phyloP scores from a whole-genome alignment of 208 protist genomes.

The Wallacemonas collosoma region DNA sequence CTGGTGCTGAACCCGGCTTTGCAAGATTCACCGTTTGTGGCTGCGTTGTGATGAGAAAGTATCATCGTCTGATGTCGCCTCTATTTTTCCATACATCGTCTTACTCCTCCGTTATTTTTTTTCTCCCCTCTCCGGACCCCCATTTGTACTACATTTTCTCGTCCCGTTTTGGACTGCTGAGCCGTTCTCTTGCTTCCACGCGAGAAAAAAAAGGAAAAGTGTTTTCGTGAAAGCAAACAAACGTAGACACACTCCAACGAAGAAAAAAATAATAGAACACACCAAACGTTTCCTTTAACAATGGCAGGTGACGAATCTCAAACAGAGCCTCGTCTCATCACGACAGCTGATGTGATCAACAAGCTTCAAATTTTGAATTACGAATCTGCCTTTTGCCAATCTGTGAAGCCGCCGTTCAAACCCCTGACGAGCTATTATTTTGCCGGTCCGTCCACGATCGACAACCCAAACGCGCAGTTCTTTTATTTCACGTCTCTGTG shows the following conservation, averaged over 20 bases:
- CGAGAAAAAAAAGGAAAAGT: neutral
- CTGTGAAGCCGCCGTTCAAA: constrained; percentile 80
- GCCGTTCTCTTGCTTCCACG: neutral
- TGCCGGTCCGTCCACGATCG: constrained; percentile 65
- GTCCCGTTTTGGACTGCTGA: no score
- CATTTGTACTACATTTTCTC: no score
- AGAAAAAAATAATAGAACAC: constrained; percentile 19
- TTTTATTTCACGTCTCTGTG: constrained; percentile 91
- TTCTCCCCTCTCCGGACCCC: no score
- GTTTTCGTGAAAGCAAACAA: no score
- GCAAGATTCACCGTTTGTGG: no score
- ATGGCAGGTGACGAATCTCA: constrained; percentile 35
- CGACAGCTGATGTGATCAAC: constrained; percentile 85
- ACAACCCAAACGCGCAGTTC: constrained; percentile 91
- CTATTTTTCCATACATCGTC: no score
- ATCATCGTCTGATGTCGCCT: no score
- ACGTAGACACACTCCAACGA: neutral
- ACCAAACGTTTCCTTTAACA: constrained; percentile 16
- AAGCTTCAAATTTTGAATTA: constrained; percentile 86
- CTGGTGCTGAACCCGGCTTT: no score
- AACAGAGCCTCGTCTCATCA: constrained; percentile 28
- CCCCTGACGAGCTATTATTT: constrained; percentile 86
- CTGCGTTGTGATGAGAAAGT: no score
- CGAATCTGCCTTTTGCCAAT: constrained; percentile 75
- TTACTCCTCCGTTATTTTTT: no score